Conservation (phyloP, 192 early-diverging fungal species). For the Coemansia sp. region DNA sequence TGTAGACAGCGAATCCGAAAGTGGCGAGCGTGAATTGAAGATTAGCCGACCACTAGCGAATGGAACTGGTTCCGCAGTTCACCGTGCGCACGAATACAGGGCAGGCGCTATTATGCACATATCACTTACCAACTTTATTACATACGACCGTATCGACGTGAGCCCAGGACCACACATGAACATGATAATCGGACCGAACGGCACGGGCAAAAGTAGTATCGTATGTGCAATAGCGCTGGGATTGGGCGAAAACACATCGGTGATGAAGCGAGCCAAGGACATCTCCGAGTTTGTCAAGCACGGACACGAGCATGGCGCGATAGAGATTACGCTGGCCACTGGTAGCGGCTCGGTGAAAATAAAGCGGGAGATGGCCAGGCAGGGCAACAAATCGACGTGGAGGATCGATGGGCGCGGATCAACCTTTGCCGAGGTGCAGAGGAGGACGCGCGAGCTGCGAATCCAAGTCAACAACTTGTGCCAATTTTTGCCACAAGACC, state of each 20-base stretch:
- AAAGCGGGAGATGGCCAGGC: constrained; percentile 62
- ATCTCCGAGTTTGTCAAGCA: constrained; percentile 92
- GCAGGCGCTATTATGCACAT: constrained; percentile 44
- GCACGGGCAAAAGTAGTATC: constrained; percentile 93
- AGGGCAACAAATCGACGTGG: constrained; percentile 72
- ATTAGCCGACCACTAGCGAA: not conserved
- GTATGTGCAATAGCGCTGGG: constrained; percentile 97
- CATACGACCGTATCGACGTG: constrained; percentile 85
- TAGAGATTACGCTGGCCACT: constrained; percentile 85
- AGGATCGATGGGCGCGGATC: constrained; percentile 70
- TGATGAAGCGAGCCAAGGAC: constrained; percentile 85
- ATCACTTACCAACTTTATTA: constrained; percentile 79
- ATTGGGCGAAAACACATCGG: constrained; percentile 72
- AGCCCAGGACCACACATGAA: constrained; percentile 91
- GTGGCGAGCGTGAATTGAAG: not conserved
- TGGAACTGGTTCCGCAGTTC: not conserved
- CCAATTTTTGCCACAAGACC: constrained; percentile 97
- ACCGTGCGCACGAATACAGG: constrained; percentile 11
- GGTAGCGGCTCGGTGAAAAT: constrained; percentile 35
- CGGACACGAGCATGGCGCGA: constrained; percentile 70
- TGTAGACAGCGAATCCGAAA: not conserved
- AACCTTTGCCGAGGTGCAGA: constrained; percentile 66
- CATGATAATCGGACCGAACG: constrained; percentile 97
- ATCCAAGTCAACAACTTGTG: constrained; percentile 97
- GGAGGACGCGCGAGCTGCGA: constrained; percentile 63